Evolutionary conservation across 371 early-diverging fungal genomes (phyloP).

Genomic region (Coemansia sp.): DNA sequence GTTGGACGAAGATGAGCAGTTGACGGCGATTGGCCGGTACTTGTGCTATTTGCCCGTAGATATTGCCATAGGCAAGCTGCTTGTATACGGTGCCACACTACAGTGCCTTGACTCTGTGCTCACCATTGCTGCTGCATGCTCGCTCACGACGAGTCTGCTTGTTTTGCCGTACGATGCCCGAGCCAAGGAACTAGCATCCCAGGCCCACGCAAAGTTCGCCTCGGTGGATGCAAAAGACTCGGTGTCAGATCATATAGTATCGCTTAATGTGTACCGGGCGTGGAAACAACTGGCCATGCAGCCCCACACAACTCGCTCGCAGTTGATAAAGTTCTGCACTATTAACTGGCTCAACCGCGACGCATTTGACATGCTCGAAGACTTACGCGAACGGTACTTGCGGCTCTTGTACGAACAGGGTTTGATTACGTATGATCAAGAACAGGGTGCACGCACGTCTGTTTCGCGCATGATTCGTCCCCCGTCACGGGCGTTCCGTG

Average conservation of each 20-base stretch:
- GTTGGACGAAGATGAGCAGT: slow-evolving; percentile 35
- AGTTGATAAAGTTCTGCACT: no score
- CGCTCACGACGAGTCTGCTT: slow-evolving; percentile 47
- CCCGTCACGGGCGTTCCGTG: not conserved
- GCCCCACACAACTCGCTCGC: slow-evolving; percentile 5
- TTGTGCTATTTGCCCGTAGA: slow-evolving; percentile 90
- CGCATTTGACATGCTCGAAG: slow-evolving; percentile 71
- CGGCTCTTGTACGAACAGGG: slow-evolving; percentile 72
- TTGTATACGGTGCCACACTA: slow-evolving; percentile 79
- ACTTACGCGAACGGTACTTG: slow-evolving; percentile 77
- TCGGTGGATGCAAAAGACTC: not conserved
- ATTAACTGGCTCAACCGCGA: slow-evolving; percentile 61
- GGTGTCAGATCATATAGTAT: not conserved
- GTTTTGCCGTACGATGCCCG: slow-evolving; percentile 30
- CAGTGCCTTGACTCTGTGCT: slow-evolving; percentile 77
- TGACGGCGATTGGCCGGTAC: slow-evolving; percentile 90
- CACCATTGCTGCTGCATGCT: slow-evolving; percentile 69
- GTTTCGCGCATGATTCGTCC: not conserved
- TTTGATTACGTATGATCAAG: slow-evolving; percentile 55
- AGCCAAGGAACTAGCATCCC: slow-evolving; percentile 54
- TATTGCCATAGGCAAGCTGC: slow-evolving; percentile 83
- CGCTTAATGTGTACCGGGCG: not conserved
- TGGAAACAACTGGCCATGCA: slow-evolving; percentile 61
- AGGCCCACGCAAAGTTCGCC: slow-evolving; percentile 54
- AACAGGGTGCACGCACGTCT: not conserved